Percentiles rank a stretch among this genome's conserved stretches.
phyloP scores from a whole-genome alignment of 495 filamentous ascomycete genomes.

The Glonium stellatum region DNA sequence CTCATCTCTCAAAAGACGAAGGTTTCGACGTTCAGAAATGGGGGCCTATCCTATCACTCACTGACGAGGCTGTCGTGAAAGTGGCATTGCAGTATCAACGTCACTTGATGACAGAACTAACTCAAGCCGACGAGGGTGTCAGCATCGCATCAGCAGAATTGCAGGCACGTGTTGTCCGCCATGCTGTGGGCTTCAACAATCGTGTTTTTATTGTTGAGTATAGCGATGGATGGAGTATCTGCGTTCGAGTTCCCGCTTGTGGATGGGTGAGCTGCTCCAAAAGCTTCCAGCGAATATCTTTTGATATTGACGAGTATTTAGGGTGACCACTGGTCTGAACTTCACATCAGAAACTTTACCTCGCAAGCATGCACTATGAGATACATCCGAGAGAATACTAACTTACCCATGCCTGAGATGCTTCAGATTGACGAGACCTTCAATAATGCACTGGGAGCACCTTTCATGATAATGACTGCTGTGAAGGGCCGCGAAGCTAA shows the following conservation, averaged over 20 bases:
- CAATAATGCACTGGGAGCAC: not conserved
- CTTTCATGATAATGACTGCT: not conserved
- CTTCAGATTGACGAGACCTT: not conserved
- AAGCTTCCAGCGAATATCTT: too few species aligned
- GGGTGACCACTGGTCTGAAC: too few species aligned
- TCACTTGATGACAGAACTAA: not conserved
- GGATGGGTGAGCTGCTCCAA: too few species aligned
- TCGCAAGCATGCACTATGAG: not conserved
- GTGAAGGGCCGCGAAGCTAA: not conserved
- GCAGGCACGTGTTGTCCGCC: not conserved
- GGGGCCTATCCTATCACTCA: not conserved
- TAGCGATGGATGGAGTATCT: not conserved
- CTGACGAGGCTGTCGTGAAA: not conserved
- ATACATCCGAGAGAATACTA: not conserved
- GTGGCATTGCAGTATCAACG: not conserved
- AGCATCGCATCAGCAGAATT: not conserved
- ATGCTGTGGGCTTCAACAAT: not conserved
- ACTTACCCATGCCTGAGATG: not conserved
- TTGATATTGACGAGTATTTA: too few species aligned
- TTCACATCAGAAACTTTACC: not conserved
- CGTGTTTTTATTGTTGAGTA: not conserved
- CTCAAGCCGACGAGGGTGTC: not conserved
- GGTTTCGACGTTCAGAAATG: not conserved
- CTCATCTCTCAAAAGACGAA: not conserved
- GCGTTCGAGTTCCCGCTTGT: too few species aligned